These are phyloP conservation scores for Jatropha curcas DNA, from an alignment of 345 rosid species.

Conservation along the genomic window DNA sequence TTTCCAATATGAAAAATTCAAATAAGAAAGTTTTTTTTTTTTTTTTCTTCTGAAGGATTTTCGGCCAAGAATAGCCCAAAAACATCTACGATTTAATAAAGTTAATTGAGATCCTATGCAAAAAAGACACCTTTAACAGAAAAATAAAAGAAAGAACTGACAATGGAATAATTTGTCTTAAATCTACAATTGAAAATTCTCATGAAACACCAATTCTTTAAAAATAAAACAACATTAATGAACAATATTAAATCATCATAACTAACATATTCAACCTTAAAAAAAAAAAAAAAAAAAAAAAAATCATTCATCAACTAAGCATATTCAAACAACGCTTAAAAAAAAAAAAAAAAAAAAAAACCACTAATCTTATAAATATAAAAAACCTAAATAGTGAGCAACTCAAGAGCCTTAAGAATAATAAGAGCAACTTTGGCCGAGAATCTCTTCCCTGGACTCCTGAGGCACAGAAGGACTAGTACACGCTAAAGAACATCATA, in stretches of 20 bases:
- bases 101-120: background rate
- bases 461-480: slow-evolving; percentile 52
- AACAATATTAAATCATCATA: no score
- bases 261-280: no score
- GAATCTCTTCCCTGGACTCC: slow-evolving; percentile 74
- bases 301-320: no score
- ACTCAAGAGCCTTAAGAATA: slow-evolving; percentile 64
- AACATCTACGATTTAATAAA: background rate
- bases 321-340: background rate
- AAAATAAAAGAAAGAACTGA: no score
- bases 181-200: no score
- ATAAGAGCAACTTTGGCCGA: slow-evolving; percentile 67
- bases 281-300: no score
- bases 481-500: slow-evolving; percentile 74
- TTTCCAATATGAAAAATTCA: no score
- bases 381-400: background rate
- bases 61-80: background rate
- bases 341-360: background rate
- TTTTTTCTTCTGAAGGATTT: background rate
- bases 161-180: no score
- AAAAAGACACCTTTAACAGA: background rate
- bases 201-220: no score
- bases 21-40: background rate
- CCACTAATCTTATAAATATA: background rate
- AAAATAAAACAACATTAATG: no score